A percentile compares a stretch with the other conserved stretches of the same genome.
These are phyloP conservation scores for Porcisia hertigi DNA, from an alignment of 208 protist genomes.

Conservation along the genomic window DNA sequence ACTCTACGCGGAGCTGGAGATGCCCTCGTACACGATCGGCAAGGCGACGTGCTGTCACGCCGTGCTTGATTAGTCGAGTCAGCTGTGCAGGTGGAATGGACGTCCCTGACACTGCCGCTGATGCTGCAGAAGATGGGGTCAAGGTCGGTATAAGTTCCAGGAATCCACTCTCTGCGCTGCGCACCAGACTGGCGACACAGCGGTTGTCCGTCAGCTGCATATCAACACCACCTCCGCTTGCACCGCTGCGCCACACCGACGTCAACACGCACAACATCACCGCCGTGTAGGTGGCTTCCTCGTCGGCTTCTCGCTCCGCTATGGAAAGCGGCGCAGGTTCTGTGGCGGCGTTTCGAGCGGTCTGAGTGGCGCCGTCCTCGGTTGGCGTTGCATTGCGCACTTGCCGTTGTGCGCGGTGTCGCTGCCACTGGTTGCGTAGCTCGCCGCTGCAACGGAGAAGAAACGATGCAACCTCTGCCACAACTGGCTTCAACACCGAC, in stretches of 20 bases:
- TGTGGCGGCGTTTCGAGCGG: not conserved
- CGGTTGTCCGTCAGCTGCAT: conserved; percentile 13
- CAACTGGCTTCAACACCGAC: conserved; percentile 23
- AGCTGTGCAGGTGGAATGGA: conserved; percentile 15
- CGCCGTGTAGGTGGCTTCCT: conserved; percentile 26
- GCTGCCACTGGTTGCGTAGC: conserved; percentile 27
- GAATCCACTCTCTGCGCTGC: conserved; percentile 24
- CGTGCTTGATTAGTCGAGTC: conserved; percentile 27
- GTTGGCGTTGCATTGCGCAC: conserved; percentile 3
- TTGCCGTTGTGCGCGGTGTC: conserved; percentile 11
- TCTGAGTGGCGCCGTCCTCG: not conserved
- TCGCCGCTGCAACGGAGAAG: conserved; percentile 25
- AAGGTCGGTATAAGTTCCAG: conserved; percentile 22
- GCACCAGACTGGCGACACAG: conserved; percentile 14
- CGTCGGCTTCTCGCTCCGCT: conserved; percentile 17
- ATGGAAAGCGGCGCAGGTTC: not conserved
- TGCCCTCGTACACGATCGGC: conserved; percentile 15
- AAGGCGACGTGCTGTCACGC: conserved; percentile 24
- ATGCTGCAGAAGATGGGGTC: conserved; percentile 3
- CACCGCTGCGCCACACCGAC: conserved; percentile 25
- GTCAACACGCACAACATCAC: conserved; percentile 25
- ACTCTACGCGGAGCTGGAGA: conserved; percentile 23
- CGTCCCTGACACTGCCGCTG: not conserved
- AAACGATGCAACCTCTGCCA: conserved; percentile 17
- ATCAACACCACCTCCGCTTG: conserved; percentile 1